These are phyloP conservation scores for Lathyrus sativus DNA, from an alignment of 306 rosid genomes.

Conservation along the genomic window DNA sequence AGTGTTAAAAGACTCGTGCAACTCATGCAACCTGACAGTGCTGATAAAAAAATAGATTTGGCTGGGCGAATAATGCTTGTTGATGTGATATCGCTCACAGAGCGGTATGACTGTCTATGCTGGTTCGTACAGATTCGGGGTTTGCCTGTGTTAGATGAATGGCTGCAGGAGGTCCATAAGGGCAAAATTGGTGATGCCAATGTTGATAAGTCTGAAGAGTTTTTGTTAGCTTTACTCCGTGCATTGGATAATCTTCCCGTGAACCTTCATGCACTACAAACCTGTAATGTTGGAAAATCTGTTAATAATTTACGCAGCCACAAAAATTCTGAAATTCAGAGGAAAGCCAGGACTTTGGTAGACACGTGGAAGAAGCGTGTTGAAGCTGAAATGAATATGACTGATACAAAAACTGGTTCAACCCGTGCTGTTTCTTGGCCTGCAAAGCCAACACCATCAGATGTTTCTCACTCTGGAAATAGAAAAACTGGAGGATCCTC, in stretches of 20 bases:
- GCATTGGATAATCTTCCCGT: slow-evolving; percentile 94
- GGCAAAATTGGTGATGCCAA: slow-evolving; percentile 72
- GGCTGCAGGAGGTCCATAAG: slow-evolving; percentile 92
- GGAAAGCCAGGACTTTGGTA: slow-evolving; percentile 79
- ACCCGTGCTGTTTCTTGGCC: slow-evolving; percentile 68
- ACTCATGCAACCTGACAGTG: slow-evolving; percentile 71
- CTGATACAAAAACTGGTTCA: slow-evolving; percentile 64
- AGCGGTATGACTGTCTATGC: slow-evolving; percentile 69
- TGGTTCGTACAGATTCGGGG: slow-evolving; percentile 77
- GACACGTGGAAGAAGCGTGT: slow-evolving; percentile 96
- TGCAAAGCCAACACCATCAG: slow-evolving; percentile 52
- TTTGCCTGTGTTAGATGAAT: slow-evolving; percentile 77
- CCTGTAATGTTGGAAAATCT: slow-evolving; percentile 86
- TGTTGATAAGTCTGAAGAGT: slow-evolving; percentile 79
- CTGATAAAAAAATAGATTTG: slow-evolving; percentile 75
- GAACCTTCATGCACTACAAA: slow-evolving; percentile 77
- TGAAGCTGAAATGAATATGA: slow-evolving; percentile 83
- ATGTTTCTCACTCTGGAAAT: slow-evolving; percentile 66
- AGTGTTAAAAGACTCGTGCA: slow-evolving; percentile 79
- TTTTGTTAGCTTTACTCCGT: slow-evolving; percentile 76
- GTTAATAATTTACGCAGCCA: slow-evolving; percentile 79
- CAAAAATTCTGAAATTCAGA: slow-evolving; percentile 85
- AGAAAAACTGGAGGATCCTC: slow-evolving; percentile 55
- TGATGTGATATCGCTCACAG: slow-evolving; percentile 74
- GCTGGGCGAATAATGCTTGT: slow-evolving; percentile 74